A percentile compares a stretch with the other conserved stretches of the same genome.
phyloP scores from a whole-genome alignment of 2,329 filamentous ascomycete genomes.

The Gaeumannomyces sp. region DNA sequence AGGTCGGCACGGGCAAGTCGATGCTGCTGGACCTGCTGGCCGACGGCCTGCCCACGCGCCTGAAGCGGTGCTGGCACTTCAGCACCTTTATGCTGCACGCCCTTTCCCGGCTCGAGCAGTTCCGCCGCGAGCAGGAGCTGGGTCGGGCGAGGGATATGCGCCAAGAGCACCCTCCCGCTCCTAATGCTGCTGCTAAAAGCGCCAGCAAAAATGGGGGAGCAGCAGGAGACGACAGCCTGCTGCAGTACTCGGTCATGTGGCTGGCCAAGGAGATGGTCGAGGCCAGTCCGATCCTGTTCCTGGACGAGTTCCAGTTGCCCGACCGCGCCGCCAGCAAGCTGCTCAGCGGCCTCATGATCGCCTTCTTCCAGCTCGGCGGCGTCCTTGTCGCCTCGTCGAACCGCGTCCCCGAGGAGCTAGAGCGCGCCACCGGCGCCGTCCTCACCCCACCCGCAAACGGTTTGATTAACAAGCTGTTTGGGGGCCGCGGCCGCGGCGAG shows the following conservation, averaged over 20 bases:
- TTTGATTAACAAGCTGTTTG: constrained; percentile 37
- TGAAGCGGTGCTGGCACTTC: constrained; percentile 75
- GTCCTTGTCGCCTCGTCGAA: constrained; percentile 77
- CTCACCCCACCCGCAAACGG: constrained; percentile 52
- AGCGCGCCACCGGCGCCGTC: constrained; percentile 65
- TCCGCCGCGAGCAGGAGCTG: constrained; percentile 34
- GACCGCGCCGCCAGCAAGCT: constrained; percentile 75
- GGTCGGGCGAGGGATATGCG: not conserved
- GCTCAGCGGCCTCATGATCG: constrained; percentile 69
- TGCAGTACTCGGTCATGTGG: constrained; percentile 64
- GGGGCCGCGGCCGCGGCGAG: constrained; percentile 31
- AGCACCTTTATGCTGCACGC: constrained; percentile 81
- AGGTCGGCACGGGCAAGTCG: constrained; percentile 77
- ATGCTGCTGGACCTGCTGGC: constrained; percentile 83
- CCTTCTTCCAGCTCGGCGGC: constrained; percentile 76
- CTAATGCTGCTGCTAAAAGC: not conserved
- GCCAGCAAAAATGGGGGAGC: not conserved
- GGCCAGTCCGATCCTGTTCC: constrained; percentile 68
- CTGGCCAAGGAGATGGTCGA: constrained; percentile 71
- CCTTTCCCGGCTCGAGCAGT: constrained; percentile 63
- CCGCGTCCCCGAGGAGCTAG: constrained; percentile 75
- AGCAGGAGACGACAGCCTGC: not conserved
- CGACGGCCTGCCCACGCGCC: constrained; percentile 65
- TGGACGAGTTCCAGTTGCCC: constrained; percentile 80
- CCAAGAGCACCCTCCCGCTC: no score